Percentiles rank a stretch among this genome's conserved stretches.
phyloP scores from a whole-genome alignment of 805 yeast genomes.

The Nakazawaea peltata region DNA sequence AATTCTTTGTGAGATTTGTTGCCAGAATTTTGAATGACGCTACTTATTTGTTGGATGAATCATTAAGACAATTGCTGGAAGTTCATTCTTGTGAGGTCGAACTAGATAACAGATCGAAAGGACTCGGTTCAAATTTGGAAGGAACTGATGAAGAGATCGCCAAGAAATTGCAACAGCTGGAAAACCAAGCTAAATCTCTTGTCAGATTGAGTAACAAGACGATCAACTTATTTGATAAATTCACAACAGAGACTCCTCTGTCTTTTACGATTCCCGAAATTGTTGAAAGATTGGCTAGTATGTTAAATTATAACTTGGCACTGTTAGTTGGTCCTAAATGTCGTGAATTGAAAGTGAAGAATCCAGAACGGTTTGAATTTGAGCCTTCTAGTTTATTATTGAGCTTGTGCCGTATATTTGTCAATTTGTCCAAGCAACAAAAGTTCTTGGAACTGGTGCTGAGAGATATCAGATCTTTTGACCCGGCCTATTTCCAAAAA shows the following conservation, averaged over 20 bases:
- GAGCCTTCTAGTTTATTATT: constrained; percentile 68
- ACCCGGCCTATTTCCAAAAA: constrained; percentile 53
- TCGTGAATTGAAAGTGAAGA: constrained; percentile 74
- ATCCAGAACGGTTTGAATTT: constrained; percentile 78
- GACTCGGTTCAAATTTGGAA: constrained; percentile 21
- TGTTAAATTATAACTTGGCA: constrained; percentile 87
- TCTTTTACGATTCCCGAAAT: constrained; percentile 85
- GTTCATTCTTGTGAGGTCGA: constrained; percentile 75
- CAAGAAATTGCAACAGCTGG: constrained; percentile 51
- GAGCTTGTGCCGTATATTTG: constrained; percentile 66
- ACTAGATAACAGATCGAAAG: constrained; percentile 38
- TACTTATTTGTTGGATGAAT: constrained; percentile 86
- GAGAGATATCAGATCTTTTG: constrained; percentile 86
- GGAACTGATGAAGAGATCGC: constrained; percentile 58
- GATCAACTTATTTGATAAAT: constrained; percentile 66
- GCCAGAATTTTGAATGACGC: constrained; percentile 95
- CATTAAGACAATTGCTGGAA: constrained; percentile 67
- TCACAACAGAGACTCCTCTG: constrained; percentile 78
- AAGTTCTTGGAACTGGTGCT: constrained; percentile 77
- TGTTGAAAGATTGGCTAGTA: constrained; percentile 89
- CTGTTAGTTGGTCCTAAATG: constrained; percentile 96
- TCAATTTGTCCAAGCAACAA: constrained; percentile 56
- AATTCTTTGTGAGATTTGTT: constrained; percentile 84
- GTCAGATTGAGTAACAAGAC: constrained; percentile 82
- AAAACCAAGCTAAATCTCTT: constrained; percentile 71